These are phyloP conservation scores for Candida pseudofarinosa DNA, from an alignment of 805 yeast genomes.

Conservation along the genomic window DNA sequence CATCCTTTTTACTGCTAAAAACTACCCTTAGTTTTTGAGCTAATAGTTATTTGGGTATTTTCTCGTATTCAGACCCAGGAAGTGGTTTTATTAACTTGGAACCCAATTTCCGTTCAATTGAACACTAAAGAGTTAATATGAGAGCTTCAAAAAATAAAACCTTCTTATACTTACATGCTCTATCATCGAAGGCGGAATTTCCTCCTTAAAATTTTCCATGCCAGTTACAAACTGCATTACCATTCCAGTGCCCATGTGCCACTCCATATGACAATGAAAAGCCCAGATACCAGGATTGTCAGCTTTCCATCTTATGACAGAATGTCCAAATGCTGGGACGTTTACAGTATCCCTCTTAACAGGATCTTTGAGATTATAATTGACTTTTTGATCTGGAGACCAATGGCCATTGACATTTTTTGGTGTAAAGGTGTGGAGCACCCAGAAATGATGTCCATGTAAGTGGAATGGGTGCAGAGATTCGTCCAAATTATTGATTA, in stretches of 20 bases:
- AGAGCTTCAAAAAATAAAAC: background rate
- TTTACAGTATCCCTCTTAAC: slow-evolving; percentile 6
- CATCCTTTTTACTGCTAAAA: too few relatives aligned
- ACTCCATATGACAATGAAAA: slow-evolving; percentile 6
- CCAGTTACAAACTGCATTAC: slow-evolving; percentile 5
- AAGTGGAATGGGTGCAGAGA: slow-evolving; percentile 6
- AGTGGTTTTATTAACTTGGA: background rate
- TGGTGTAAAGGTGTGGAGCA: slow-evolving; percentile 3
- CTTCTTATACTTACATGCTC: slow-evolving; percentile 1
- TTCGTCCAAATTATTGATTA: slow-evolving; percentile 4
- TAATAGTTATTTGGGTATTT: too few relatives aligned
- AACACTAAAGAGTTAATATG: slow-evolving; percentile 37
- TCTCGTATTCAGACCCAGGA: background rate
- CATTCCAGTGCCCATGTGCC: slow-evolving; percentile 12
- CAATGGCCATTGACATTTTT: slow-evolving; percentile 3
- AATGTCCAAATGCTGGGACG: slow-evolving; percentile 2
- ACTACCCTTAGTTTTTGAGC: too few relatives aligned
- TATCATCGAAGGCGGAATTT: slow-evolving; percentile 1
- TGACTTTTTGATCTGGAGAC: background rate
- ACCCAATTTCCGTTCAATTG: slow-evolving; percentile 74
- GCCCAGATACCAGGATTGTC: slow-evolving; percentile 6
- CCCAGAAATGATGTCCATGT: slow-evolving; percentile 8
- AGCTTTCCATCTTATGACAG: slow-evolving; percentile 5
- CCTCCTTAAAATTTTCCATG: slow-evolving; percentile 3
- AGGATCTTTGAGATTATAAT: background rate